Evolutionary conservation across 108 stramenopile species (phyloP).

Genomic region (Discostella stelligeroides): DNA sequence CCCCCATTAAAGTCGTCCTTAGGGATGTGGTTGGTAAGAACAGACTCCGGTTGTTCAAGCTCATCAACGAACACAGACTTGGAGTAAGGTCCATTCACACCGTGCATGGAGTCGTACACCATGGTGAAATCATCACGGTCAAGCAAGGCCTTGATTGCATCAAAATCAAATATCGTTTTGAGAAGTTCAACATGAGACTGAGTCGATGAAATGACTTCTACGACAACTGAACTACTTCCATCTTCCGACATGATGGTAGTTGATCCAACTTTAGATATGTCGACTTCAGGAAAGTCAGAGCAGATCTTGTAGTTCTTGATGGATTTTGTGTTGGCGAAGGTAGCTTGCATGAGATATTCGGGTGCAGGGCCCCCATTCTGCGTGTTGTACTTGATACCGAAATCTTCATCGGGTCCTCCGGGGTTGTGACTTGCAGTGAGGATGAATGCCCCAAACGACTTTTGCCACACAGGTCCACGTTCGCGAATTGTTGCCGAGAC

Average conservation of each 20-base stretch:
- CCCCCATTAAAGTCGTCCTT: conserved; percentile 98
- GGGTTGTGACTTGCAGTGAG: conserved; percentile 99
- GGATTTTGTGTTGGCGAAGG: conserved; percentile 86
- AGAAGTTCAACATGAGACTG: conserved; percentile 90
- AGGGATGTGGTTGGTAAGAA: conserved; percentile 88
- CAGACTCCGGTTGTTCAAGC: conserved; percentile 83
- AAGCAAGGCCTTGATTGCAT: conserved; percentile 91
- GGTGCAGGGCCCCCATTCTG: conserved; percentile 99
- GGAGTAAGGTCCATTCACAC: conserved; percentile 98
- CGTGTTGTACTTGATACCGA: conserved; percentile 99
- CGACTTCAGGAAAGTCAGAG: conserved; percentile 90
- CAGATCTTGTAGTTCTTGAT: conserved; percentile 94
- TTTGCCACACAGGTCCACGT: conserved; percentile 94
- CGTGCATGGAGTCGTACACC: conserved; percentile 98
- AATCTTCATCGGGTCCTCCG: conserved; percentile 98
- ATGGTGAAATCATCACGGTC: conserved; percentile 94
- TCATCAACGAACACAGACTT: conserved; percentile 94
- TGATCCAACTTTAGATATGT: conserved; percentile 75
- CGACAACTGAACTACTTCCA: conserved; percentile 80
- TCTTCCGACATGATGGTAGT: conserved; percentile 73
- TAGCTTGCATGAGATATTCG: conserved; percentile 90
- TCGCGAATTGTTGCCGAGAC: conserved; percentile 97
- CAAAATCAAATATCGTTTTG: conserved; percentile 97
- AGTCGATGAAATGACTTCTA: conserved; percentile 91
- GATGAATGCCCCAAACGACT: conserved; percentile 97